These are phyloP conservation scores for Brassica nigra DNA, from an alignment of 345 rosid genomes.

Conservation along the genomic window DNA sequence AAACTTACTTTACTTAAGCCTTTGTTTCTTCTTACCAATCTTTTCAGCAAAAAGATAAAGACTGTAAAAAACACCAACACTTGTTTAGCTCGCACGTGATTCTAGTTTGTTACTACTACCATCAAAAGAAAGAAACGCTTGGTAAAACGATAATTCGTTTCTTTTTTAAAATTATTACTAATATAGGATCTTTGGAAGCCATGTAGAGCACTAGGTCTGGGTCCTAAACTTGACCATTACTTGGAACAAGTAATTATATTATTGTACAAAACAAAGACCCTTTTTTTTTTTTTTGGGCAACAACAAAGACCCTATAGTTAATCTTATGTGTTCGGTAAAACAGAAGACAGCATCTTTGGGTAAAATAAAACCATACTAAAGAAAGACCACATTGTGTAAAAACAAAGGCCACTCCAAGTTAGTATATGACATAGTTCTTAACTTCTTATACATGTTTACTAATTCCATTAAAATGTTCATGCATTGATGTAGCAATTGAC, in stretches of 20 bases:
- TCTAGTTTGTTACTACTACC: constrained; percentile 4
- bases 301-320: constrained; percentile 9
- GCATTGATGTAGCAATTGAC: constrained; percentile 22
- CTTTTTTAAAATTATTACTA: background rate
- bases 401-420: constrained; percentile 2
- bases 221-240: constrained; percentile 14
- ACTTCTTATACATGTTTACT: constrained; percentile 3
- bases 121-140: constrained; percentile 2
- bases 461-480: constrained; percentile 11
- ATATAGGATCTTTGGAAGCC: constrained; percentile 21
- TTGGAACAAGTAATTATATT: background rate
- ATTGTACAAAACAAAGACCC: background rate
- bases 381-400: constrained; percentile 25
- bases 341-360: constrained; percentile 20
- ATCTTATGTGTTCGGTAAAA: constrained; percentile 26
- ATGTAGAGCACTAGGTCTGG: constrained; percentile 6
- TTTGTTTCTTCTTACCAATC: constrained; percentile 29
- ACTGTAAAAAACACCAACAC: constrained; percentile 11
- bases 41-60: constrained; percentile 22
- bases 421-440: constrained; percentile 12
- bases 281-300: no score
- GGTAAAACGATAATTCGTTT: background rate
- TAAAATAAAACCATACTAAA: constrained; percentile 24
- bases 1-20: background rate
- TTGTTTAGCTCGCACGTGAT: constrained; percentile 23